These are phyloP conservation scores for Tardiomyces depauwii DNA, from an alignment of 1,139 yeast genomes.

Conservation along the genomic window DNA sequence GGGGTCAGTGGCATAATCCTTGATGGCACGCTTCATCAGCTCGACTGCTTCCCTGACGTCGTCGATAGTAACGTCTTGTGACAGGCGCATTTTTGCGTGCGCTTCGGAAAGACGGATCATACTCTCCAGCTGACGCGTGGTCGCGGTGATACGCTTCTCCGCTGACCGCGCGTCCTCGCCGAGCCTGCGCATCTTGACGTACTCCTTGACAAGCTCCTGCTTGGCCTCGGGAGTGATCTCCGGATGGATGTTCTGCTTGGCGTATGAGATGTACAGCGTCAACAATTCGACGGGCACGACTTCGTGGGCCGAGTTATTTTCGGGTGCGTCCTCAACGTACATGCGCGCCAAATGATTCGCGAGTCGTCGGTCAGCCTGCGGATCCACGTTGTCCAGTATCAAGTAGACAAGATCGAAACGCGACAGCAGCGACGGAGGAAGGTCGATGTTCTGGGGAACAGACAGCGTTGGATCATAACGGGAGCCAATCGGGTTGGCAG, in stretches of 20 bases:
- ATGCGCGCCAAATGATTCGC: slow-evolving; percentile 86
- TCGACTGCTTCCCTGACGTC: slow-evolving; percentile 96
- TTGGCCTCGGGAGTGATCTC: slow-evolving; percentile 70
- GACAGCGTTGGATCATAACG: slow-evolving; percentile 88
- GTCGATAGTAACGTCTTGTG: slow-evolving; percentile 53
- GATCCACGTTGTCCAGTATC: slow-evolving; percentile 87
- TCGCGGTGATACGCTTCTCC: slow-evolving; percentile 91
- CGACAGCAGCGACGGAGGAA: slow-evolving; percentile 91
- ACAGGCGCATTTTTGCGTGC: slow-evolving; percentile 90
- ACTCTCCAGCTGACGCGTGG: slow-evolving; percentile 92
- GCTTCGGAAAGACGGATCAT: slow-evolving; percentile 95
- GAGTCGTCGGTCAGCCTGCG: slow-evolving; percentile 67
- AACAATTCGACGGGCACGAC: slow-evolving; percentile 78
- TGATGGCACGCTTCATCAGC: slow-evolving; percentile 82
- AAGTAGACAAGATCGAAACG: slow-evolving; percentile 91
- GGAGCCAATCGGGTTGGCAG: slow-evolving; percentile 97
- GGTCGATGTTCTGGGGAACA: slow-evolving; percentile 87
- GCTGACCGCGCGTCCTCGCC: slow-evolving; percentile 86
- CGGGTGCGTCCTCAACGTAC: slow-evolving; percentile 84
- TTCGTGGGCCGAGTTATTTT: slow-evolving; percentile 52
- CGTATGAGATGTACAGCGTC: slow-evolving; percentile 83
- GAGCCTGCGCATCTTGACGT: slow-evolving; percentile 86
- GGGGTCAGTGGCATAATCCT: slow-evolving; percentile 97
- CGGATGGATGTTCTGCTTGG: slow-evolving; percentile 74
- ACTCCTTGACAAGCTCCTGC: slow-evolving; percentile 74